Evolutionary conservation across 306 rosid genomes (phyloP).

Genomic region (Vigna mungo): DNA sequence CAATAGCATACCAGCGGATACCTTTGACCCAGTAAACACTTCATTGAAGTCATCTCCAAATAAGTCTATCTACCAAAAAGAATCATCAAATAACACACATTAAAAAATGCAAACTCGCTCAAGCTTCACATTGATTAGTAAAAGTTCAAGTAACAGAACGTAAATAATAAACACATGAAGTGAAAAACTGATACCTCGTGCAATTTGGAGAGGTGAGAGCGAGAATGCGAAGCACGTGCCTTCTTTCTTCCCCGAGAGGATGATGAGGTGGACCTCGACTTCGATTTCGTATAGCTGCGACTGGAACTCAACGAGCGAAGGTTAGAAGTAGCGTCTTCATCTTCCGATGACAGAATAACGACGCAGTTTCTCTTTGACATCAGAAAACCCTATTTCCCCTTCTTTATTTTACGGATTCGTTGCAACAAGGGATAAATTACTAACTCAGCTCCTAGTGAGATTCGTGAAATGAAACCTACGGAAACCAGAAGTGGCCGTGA

Average conservation of each 20-base stretch:
- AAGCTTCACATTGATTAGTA: neutral
- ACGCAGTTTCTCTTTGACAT: conserved; percentile 73
- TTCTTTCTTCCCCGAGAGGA: conserved; percentile 65
- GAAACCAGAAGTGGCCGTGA: neutral
- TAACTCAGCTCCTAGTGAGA: neutral
- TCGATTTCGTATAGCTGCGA: conserved; percentile 46
- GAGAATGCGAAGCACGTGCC: conserved; percentile 62
- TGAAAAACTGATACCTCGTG: conserved; percentile 56
- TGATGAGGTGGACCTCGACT: conserved; percentile 48
- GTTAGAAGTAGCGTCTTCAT: conserved; percentile 48
- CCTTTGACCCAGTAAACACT: conserved; percentile 71
- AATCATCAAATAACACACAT: conserved; percentile 26
- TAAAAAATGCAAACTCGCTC: conserved; percentile 4
- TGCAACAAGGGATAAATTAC: neutral
- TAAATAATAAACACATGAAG: neutral
- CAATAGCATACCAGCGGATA: conserved; percentile 80
- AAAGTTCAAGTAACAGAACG: neutral
- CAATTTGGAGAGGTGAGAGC: conserved; percentile 50
- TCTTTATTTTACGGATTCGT: neutral
- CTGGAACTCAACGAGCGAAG: conserved; percentile 50
- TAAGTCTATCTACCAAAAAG: conserved; percentile 64
- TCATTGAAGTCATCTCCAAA: conserved; percentile 77
- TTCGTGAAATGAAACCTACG: neutral
- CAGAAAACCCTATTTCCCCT: neutral
- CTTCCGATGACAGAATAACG: conserved; percentile 73